Conservation (phyloP, 495 filamentous ascomycete genomes). For the Neurospora sp. region DNA sequence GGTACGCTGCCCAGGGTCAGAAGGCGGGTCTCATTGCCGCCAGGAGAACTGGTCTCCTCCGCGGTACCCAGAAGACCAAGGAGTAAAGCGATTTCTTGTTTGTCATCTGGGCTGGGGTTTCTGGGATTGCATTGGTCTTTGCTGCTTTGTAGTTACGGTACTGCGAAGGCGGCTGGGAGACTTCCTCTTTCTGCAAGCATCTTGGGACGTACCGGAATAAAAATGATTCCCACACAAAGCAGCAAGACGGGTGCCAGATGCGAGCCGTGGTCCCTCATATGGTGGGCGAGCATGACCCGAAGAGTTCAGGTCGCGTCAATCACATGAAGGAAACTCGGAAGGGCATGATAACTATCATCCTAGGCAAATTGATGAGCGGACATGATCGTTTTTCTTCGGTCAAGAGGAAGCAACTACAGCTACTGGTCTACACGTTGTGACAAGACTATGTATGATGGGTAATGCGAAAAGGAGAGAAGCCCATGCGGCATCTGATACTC, state of each 20-base stretch:
- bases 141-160: constrained; percentile 44
- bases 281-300: neutral
- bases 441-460: neutral
- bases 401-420: neutral
- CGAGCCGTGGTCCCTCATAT: neutral
- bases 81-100: constrained; percentile 58
- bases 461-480: neutral
- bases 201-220: constrained; percentile 25
- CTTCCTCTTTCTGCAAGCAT: constrained; percentile 23
- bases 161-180: constrained; percentile 29
- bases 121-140: constrained; percentile 44
- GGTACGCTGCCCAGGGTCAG: constrained; percentile 95
- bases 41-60: constrained; percentile 95
- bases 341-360: neutral
- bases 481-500: neutral
- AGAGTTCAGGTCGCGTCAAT: neutral
- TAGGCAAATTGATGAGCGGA: constrained; percentile 1
- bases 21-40: constrained; percentile 99
- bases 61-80: constrained; percentile 99
- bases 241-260: constrained; percentile 1
- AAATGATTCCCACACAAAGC: constrained; percentile 25
- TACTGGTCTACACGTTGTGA: neutral
- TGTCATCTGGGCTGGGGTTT: constrained; percentile 43
- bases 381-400: neutral
- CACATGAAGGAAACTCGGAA: neutral